Evolutionary conservation across 805 yeast genomes (phyloP).

Genomic region (Schizosaccharomyces cryophilus): DNA sequence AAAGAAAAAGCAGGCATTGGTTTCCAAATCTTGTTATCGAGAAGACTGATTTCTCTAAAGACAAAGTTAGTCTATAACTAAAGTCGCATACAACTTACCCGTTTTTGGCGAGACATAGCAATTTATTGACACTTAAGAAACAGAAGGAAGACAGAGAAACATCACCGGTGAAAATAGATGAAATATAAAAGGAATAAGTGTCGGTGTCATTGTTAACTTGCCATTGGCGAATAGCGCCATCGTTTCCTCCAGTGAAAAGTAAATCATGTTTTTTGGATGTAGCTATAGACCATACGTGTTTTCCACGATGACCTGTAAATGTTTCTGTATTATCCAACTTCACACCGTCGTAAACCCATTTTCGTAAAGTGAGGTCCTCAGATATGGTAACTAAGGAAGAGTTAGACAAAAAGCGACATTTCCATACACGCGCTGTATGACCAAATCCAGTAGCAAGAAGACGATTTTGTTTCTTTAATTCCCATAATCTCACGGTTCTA

Average conservation of each 20-base stretch:
- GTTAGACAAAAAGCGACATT: not conserved
- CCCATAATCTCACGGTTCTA: not conserved
- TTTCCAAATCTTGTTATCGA: not conserved
- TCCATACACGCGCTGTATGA: constrained; percentile 2
- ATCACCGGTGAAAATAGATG: not conserved
- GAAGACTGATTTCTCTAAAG: not conserved
- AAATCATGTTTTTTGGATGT: too few relatives aligned
- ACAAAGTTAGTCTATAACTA: not conserved
- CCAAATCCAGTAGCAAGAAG: constrained; percentile 1
- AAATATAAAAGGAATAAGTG: too few relatives aligned
- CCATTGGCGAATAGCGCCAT: not conserved
- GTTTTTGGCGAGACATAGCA: not conserved
- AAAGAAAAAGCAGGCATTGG: not conserved
- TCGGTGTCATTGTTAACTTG: not conserved
- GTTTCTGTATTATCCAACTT: not conserved
- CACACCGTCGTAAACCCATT: not conserved
- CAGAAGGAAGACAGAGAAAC: not conserved
- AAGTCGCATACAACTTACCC: not conserved
- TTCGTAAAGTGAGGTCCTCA: not conserved
- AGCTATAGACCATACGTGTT: not conserved
- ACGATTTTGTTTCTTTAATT: not conserved
- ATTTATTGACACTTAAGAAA: not conserved
- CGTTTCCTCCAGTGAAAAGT: constrained; percentile 1
- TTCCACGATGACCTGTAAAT: not conserved
- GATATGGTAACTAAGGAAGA: not conserved